phyloP scores from a whole-genome alignment of 2,329 filamentous ascomycete species.

The Elsinoe batatas region DNA sequence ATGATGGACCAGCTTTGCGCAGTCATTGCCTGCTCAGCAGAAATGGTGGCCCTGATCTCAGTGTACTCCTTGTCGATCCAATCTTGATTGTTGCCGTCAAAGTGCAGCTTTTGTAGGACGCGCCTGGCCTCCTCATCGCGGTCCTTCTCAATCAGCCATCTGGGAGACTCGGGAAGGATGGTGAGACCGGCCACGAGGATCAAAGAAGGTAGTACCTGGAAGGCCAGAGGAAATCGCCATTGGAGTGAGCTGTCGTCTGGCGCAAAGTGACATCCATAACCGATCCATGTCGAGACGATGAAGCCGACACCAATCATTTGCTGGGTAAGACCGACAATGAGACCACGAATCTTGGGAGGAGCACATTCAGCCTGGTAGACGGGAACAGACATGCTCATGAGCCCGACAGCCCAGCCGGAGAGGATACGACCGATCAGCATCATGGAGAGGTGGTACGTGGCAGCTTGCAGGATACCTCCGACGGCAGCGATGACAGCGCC shows the following conservation, averaged over 20 bases:
- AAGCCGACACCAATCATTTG: conserved; percentile 51
- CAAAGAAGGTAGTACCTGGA: conserved; percentile 31
- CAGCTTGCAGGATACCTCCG: conserved; percentile 50
- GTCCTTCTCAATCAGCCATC: conserved; percentile 23
- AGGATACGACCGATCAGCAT: conserved; percentile 50
- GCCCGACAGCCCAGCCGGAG: conserved; percentile 49
- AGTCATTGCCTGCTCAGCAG: conserved; percentile 47
- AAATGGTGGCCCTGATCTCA: conserved; percentile 44
- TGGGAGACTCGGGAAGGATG: conserved; percentile 22
- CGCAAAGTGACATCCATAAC: conserved; percentile 37
- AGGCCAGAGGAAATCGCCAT: conserved; percentile 30
- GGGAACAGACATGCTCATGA: conserved; percentile 51
- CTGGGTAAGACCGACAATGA: conserved; percentile 47
- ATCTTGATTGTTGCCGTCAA: conserved; percentile 45
- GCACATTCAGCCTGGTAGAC: conserved; percentile 56
- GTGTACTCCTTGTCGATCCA: conserved; percentile 34
- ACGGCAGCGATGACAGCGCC: conserved; percentile 49
- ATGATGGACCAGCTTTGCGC: conserved; percentile 46
- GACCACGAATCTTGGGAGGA: conserved; percentile 47
- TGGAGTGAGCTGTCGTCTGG: conserved; percentile 27
- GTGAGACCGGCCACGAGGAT: conserved; percentile 27
- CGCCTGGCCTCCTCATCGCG: conserved; percentile 18
- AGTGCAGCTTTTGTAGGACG: conserved; percentile 41
- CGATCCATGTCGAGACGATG: conserved; percentile 45
- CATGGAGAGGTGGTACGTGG: conserved; percentile 47